Evolutionary conservation across 805 yeast genomes (phyloP), one percentile per base, ranked within the genome.

Genomic region (Ogataea neopini): DNA sequence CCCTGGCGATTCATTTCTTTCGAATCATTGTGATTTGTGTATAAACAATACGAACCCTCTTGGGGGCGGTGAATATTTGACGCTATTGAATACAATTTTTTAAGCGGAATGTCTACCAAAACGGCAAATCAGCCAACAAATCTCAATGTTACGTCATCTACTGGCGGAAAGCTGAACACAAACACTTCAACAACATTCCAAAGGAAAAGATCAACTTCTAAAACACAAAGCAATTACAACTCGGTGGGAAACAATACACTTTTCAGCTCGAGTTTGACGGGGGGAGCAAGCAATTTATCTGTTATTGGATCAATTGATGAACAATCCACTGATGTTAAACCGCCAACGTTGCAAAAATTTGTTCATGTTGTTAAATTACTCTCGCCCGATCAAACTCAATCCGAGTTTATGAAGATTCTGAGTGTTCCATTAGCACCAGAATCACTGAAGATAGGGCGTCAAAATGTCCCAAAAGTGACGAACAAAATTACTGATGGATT

Each of bases 391-490:
- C 88, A 80, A 43, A 84, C 97, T 0, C 90, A 91, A 62, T 43
- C 59, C 4, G 86, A 83, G 39, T 56, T 58, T 34, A 76, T 83
- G 48, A 94, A 92, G 64, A 82, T 85, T 44, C 71, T 94, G 33
- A 80, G 80, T 11, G 83, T 94, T 6, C 97, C 98, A 1, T 75
- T 79, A 48, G 75, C 73, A 49, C 99, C 99, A 0, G 90, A 87
- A 11, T 83, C 88, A 3, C 69, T 91, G 44, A 88, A 88, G 62
- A 73, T 94, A 19, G 99, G 99, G 1, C 77, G 99, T 46, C 98
- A 96, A 40, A 84, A 87, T 14, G 86, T 85, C 53, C 73, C 87
- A 2, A 76, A 75, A 51, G 72, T 75, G 39, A 73, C 75, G 47
- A 81, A 80, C 30, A 79, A 75, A 51, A 72, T 87, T 2, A 84